A percentile compares a stretch with the other conserved stretches of the same genome.
Conservation (phyloP, 345 rosid species). For the Stellera chamaejasme region DNA sequence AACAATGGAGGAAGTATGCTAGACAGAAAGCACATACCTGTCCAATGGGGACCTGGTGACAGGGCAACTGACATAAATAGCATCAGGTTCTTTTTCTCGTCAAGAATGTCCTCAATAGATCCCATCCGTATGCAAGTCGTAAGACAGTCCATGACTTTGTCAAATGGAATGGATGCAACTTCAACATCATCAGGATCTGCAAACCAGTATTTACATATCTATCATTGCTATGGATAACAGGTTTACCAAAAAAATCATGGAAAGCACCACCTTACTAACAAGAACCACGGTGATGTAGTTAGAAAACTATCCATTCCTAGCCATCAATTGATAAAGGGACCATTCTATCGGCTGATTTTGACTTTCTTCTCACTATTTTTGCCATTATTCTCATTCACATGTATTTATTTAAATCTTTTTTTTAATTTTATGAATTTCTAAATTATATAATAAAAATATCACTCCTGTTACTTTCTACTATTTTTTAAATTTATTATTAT, state of each 20-base stretch:
- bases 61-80: conserved; percentile 36
- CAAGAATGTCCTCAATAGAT: conserved; percentile 39
- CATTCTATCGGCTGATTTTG: too few species aligned
- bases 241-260: neutral
- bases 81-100: conserved; percentile 48
- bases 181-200: conserved; percentile 53
- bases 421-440: too few species aligned
- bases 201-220: conserved; percentile 9
- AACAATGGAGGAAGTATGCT: neutral
- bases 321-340: too few species aligned
- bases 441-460: too few species aligned
- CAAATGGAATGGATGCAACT: conserved; percentile 44
- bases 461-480: too few species aligned
- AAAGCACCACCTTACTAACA: neutral
- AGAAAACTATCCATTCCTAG: neutral
- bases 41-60: conserved; percentile 75
- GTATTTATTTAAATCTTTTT: too few species aligned
- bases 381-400: too few species aligned
- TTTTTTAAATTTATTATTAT: too few species aligned
- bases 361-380: too few species aligned
- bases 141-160: conserved; percentile 61
- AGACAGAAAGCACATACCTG: conserved; percentile 41
- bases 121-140: conserved; percentile 65
- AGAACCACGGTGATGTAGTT: neutral
- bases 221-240: neutral